Percentiles rank a stretch among this genome's conserved stretches.
phyloP scores from a whole-genome alignment of 2,329 filamentous ascomycete species.

The Venturiaceae sp. region DNA sequence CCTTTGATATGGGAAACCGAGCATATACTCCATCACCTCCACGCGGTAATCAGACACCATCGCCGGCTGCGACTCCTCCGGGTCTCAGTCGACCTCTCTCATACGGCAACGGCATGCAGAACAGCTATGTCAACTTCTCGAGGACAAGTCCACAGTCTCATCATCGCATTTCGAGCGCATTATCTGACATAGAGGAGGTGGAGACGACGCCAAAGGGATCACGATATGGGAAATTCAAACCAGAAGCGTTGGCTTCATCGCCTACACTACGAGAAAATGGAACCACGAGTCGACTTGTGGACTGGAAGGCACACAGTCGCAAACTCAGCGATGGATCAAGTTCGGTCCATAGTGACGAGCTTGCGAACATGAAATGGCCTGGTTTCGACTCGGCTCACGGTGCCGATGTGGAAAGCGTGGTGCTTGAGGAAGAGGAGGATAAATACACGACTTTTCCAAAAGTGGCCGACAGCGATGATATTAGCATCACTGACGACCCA shows the following conservation, averaged over 20 bases:
- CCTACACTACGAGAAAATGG: constrained; percentile 18
- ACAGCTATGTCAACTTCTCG: background rate
- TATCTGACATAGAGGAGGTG: constrained; percentile 3
- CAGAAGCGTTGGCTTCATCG: constrained; percentile 19
- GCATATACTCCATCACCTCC: constrained; percentile 37
- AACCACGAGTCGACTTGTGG: background rate
- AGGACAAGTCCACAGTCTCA: background rate
- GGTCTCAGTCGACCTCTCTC: constrained; percentile 8
- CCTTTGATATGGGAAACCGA: constrained; percentile 23
- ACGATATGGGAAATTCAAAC: background rate
- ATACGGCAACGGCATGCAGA: background rate
- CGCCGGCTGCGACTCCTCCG: constrained; percentile 20
- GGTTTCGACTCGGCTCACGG: constrained; percentile 19
- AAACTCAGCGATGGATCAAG: constrained; percentile 15
- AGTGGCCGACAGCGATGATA: constrained; percentile 13
- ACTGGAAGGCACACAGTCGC: background rate
- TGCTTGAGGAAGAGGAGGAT: constrained; percentile 19
- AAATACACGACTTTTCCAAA: constrained; percentile 17
- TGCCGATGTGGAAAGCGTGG: constrained; percentile 4
- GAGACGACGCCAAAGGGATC: constrained; percentile 4
- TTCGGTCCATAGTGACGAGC: constrained; percentile 33
- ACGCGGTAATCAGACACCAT: constrained; percentile 28
- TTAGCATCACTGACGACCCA: background rate
- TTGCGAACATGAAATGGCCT: constrained; percentile 30
- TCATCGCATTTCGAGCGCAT: background rate